These are phyloP conservation scores for Candida suzukii DNA, from an alignment of 805 yeast species.

Conservation along the genomic window DNA sequence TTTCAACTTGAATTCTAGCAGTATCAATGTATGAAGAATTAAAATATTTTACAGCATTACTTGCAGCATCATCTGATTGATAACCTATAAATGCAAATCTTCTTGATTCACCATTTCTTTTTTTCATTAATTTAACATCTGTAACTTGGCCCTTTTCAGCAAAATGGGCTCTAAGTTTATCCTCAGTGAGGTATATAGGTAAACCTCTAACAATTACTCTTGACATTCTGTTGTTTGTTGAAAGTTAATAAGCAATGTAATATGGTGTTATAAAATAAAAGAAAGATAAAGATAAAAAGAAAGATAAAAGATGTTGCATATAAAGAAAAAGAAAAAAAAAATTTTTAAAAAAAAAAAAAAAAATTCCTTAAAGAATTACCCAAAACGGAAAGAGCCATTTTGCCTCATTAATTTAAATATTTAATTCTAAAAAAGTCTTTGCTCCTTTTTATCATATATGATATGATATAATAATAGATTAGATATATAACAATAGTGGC, in stretches of 20 bases:
- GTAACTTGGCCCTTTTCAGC: conserved; percentile 56
- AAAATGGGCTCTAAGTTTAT: conserved; percentile 62
- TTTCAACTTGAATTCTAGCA: conserved; percentile 64
- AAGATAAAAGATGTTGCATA: background rate
- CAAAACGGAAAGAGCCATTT: no score
- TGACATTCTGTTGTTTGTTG: conserved; percentile 38
- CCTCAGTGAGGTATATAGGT: conserved; percentile 74
- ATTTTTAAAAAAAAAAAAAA: background rate
- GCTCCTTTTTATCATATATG: no score
- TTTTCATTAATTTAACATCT: conserved; percentile 80
- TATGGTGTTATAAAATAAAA: background rate
- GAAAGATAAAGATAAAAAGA: background rate
- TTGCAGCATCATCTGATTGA: conserved; percentile 67
- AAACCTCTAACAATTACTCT: conserved; percentile 88
- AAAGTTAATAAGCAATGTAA: no score
- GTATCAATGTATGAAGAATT: conserved; percentile 80
- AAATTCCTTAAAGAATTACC: no score
- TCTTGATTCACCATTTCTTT: conserved; percentile 79
- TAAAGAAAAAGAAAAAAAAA: background rate
- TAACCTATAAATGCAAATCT: conserved; percentile 92
- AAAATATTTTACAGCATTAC: conserved; percentile 67
- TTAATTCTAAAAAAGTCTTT: no score
- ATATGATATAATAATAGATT: no score
- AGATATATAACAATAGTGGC: no score
- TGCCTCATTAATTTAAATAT: no score